A percentile compares a stretch with the other conserved stretches of the same genome.
These are phyloP conservation scores for Blastobotrys mokoenaii DNA, from an alignment of 805 yeast genomes.

Conservation along the genomic window DNA sequence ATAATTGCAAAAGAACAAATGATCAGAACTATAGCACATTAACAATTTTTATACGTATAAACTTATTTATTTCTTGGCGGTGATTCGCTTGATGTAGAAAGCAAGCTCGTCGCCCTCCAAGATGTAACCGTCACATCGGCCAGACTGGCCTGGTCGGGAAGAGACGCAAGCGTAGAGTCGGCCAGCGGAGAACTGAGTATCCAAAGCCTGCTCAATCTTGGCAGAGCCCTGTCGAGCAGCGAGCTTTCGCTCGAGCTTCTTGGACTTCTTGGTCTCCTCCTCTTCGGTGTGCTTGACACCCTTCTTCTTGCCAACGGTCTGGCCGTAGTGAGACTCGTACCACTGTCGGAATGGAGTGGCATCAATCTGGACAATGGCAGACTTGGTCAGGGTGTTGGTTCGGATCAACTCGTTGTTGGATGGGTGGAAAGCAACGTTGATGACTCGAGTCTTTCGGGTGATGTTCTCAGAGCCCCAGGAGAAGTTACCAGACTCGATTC, in stretches of 20 bases:
- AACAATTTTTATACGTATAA: background rate
- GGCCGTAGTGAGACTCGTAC: conserved; percentile 98
- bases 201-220: conserved; percentile 82
- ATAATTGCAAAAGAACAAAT: no score
- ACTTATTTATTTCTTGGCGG: conserved; percentile 85
- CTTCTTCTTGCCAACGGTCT: conserved; percentile 78
- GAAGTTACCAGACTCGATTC: conserved; percentile 96
- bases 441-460: conserved; percentile 97
- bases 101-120: conserved; percentile 99
- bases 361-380: conserved; percentile 98
- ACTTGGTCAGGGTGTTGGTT: conserved; percentile 98
- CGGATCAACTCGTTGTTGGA: conserved; percentile 99
- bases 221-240: conserved; percentile 85
- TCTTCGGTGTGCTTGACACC: conserved; percentile 28
- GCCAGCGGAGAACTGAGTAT: conserved; percentile 97
- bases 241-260: conserved; percentile 81
- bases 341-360: conserved; percentile 99
- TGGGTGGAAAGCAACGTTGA: conserved; percentile 97
- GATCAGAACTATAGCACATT: background rate
- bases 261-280: conserved; percentile 45
- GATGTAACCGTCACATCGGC: conserved; percentile 99
- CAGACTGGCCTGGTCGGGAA: conserved; percentile 99
- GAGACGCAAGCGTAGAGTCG: conserved; percentile 97
- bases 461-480: conserved; percentile 99
- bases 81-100: conserved; percentile 99